Conservation (phyloP, 352 stramenopile genomes). For the Phytopythium sindhum region DNA sequence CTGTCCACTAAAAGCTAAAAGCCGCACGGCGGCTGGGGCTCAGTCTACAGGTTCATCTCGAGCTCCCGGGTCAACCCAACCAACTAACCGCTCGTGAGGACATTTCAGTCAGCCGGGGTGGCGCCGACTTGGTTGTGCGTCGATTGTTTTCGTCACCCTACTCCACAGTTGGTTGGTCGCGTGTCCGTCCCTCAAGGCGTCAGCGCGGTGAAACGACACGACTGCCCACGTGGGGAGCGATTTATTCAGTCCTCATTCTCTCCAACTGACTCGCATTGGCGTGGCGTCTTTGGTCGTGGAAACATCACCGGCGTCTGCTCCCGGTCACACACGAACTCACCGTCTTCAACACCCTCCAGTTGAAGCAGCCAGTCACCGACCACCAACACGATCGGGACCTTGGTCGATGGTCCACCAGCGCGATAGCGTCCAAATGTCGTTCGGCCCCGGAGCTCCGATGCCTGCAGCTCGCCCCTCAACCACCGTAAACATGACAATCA, state of each 20-base stretch:
- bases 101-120: background rate
- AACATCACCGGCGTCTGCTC: background rate
- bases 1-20: background rate
- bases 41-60: conserved; percentile 7
- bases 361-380: background rate
- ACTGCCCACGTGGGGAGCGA: background rate
- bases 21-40: background rate
- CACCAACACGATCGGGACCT: background rate
- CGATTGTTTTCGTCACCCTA: background rate
- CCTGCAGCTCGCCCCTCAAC: background rate
- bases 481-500: background rate
- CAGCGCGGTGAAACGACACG: background rate
- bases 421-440: background rate
- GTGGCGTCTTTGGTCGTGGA: background rate
- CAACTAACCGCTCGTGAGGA: background rate
- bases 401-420: background rate
- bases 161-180: background rate
- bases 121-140: background rate
- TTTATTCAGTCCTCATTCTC: background rate
- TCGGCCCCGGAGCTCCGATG: background rate
- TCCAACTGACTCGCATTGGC: background rate
- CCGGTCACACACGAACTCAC: background rate
- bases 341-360: background rate
- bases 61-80: background rate
- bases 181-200: background rate